These are phyloP conservation scores for Cladosporium sp. DNA, from an alignment of 2,329 filamentous ascomycete genomes.

Conservation along the genomic window DNA sequence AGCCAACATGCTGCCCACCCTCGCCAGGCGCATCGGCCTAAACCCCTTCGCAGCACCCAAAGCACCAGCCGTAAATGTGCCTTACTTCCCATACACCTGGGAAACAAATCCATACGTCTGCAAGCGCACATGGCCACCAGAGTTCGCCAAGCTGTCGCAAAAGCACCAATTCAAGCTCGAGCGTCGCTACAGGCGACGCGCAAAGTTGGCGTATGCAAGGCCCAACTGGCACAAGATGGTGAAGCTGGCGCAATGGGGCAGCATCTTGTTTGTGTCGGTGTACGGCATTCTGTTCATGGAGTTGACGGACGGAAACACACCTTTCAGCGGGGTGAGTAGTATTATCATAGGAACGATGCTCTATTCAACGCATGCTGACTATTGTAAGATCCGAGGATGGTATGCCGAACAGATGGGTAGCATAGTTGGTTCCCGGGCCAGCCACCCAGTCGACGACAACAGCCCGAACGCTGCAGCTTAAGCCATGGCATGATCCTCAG, in stretches of 20 bases:
- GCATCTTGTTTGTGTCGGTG: conserved; percentile 54
- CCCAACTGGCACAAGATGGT: conserved; percentile 66
- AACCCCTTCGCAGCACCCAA: conserved; percentile 19
- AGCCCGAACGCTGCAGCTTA: conserved; percentile 20
- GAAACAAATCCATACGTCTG: conserved; percentile 62
- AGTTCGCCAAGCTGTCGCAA: conserved; percentile 67
- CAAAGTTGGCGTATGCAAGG: conserved; percentile 61
- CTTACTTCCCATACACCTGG: conserved; percentile 37
- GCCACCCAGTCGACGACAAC: conserved; percentile 17
- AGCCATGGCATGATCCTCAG: neutral
- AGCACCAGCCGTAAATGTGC: conserved; percentile 12
- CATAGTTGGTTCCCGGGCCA: conserved; percentile 2
- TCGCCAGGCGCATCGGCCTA: conserved; percentile 2
- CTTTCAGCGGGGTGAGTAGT: conserved; percentile 14
- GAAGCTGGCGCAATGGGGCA: conserved; percentile 64
- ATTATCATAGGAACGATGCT: neutral
- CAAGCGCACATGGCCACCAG: conserved; percentile 75
- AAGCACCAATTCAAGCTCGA: conserved; percentile 78
- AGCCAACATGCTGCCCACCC: conserved; percentile 16
- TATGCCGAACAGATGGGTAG: conserved; percentile 22
- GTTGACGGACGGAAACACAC: conserved; percentile 14
- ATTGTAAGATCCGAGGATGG: conserved; percentile 21
- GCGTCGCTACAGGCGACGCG: conserved; percentile 72
- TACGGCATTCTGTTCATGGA: conserved; percentile 66
- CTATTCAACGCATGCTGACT: conserved; percentile 10